A percentile compares a stretch with the other conserved stretches of the same genome.
Conservation (phyloP, 2,329 filamentous ascomycete genomes). For the Teratosphaeria destructans region DNA sequence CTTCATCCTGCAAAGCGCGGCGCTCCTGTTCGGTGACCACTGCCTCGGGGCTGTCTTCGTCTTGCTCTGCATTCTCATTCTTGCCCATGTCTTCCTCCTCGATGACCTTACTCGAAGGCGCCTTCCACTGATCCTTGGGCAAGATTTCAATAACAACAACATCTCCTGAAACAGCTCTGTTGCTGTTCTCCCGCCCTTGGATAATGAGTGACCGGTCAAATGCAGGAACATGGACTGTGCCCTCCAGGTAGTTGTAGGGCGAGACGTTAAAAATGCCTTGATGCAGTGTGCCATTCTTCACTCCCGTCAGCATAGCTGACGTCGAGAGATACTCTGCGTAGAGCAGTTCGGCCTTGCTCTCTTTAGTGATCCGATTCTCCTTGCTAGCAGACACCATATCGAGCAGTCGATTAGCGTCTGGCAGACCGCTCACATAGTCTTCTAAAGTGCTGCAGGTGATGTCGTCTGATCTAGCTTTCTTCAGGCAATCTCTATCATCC, state of each 20-base stretch:
- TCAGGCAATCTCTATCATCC: constrained; percentile 79
- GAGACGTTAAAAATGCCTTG: constrained; percentile 95
- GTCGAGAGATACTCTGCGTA: constrained; percentile 84
- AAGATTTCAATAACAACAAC: constrained; percentile 87
- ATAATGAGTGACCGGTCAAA: constrained; percentile 85
- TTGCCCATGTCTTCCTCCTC: constrained; percentile 87
- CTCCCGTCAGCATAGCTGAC: constrained; percentile 87
- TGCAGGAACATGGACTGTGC: constrained; percentile 76
- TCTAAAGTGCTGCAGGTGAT: constrained; percentile 55
- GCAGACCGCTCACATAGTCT: constrained; percentile 74
- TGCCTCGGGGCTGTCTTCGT: constrained; percentile 60
- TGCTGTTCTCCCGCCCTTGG: constrained; percentile 90
- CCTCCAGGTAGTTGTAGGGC: constrained; percentile 95
- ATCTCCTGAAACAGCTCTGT: constrained; percentile 84
- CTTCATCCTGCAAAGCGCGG: constrained; percentile 80
- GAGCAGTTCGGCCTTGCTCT: constrained; percentile 59
- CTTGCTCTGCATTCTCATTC: constrained; percentile 85
- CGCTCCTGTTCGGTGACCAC: constrained; percentile 84
- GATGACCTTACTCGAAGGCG: constrained; percentile 87
- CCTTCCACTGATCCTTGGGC: constrained; percentile 93
- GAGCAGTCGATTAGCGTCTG: constrained; percentile 73
- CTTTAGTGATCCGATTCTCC: constrained; percentile 54
- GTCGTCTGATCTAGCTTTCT: constrained; percentile 66
- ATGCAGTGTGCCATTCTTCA: constrained; percentile 80
- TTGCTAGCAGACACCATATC: constrained; percentile 85